Evolutionary conservation across 768 basidiomycete genomes (phyloP), one percentile per base, ranked within the genome.

Genomic region (Pholiota conissans): DNA sequence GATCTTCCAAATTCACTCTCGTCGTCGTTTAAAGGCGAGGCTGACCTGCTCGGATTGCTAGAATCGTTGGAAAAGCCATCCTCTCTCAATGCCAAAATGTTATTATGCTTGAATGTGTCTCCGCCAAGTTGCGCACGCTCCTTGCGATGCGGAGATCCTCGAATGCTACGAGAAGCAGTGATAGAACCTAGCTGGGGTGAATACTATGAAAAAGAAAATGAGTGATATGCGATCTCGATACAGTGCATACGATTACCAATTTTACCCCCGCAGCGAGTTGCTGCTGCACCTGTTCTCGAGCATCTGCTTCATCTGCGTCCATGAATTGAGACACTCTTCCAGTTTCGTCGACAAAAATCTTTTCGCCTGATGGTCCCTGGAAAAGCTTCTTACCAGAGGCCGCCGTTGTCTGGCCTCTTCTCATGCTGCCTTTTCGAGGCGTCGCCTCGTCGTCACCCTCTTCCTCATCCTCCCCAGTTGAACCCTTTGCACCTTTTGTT

Each of bases 231-330:
- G 39, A 20, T 14, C 47, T 32, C 18, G 54, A 53, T 30, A 47
- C 48, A 56, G 50, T 8, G 32, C 14, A 37, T 53, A 37, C 30
- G 77, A 83, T 60, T 67, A 93, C 90, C 59, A 90, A 76, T 55
- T 82, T 84, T 14, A 83, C 86, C 32, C 90, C 92, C 55, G 86
- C 87, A 30, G 82, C 87, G 28, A 95, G 73, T 59, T 91, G 91
- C 60, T 90, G 86, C 66, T 94, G 91, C 45, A 96, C 91, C 69
- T 95, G 93, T 65, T 90, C 88, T 61, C 90, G 84, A 7, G 91
- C 91, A 63, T 87, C 79, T 11, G 82, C 86, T 52, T 92, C 91
- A 62, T 94, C 91, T 3, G 92, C 92, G 69, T 94, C 92, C 87
- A 92, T 88, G 66, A 93, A 93, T 64, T 93, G 92, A 10, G 92